phyloP scores from a whole-genome alignment of 257 asterid species.

The Capsicum baccatum region DNA sequence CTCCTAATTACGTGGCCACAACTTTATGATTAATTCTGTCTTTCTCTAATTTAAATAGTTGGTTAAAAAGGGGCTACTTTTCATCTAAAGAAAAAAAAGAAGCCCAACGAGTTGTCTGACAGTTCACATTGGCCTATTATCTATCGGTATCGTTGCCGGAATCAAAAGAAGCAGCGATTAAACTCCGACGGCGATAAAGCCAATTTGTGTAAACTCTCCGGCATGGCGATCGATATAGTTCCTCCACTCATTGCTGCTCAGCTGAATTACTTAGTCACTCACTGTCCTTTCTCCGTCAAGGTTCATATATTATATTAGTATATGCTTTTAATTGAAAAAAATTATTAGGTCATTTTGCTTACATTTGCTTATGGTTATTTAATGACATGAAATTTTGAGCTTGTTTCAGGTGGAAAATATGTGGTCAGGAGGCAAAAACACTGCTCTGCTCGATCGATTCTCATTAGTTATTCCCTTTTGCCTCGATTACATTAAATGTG shows the following conservation, averaged over 20 bases:
- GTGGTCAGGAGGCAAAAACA: slow-evolving; percentile 89
- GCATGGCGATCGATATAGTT: slow-evolving; percentile 74
- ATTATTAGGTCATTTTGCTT: slow-evolving; percentile 15
- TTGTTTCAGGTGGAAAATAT: slow-evolving; percentile 81
- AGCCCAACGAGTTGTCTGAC: neutral
- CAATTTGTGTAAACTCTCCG: slow-evolving; percentile 15
- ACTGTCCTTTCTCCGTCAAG: slow-evolving; percentile 79
- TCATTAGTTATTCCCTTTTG: slow-evolving; percentile 85
- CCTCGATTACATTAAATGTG: slow-evolving; percentile 80
- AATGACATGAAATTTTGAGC: neutral
- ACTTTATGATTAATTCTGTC: no score
- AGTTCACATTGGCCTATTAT: no score
- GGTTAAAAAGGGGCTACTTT: neutral
- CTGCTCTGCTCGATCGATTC: slow-evolving; percentile 76
- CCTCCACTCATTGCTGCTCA: slow-evolving; percentile 91
- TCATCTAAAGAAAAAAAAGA: neutral
- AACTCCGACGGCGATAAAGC: neutral
- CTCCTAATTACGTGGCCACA: no score
- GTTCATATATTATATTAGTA: slow-evolving; percentile 32
- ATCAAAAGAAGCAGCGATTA: neutral
- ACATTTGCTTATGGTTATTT: neutral
- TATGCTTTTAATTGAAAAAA: neutral
- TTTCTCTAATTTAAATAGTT: neutral
- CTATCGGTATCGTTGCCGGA: neutral
- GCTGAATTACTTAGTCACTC: slow-evolving; percentile 64